These are phyloP conservation scores for Lentinula sp. DNA, from an alignment of 768 basidiomycete genomes.

Conservation along the genomic window DNA sequence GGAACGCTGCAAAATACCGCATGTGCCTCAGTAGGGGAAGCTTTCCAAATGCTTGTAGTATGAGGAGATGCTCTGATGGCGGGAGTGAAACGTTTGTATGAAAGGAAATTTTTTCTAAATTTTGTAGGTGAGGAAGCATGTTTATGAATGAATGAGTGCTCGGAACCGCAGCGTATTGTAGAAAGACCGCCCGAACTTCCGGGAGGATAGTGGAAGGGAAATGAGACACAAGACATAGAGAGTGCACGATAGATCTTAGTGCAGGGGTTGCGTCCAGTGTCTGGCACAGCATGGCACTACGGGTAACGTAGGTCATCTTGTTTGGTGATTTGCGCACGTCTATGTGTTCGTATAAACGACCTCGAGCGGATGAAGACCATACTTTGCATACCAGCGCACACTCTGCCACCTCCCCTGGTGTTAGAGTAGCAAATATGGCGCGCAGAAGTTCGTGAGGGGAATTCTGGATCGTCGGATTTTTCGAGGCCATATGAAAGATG, in stretches of 20 bases:
- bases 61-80: background rate
- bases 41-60: background rate
- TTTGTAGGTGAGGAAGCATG: background rate
- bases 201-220: background rate
- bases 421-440: background rate
- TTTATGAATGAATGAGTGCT: background rate
- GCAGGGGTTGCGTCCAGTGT: background rate
- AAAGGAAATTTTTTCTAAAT: background rate
- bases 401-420: background rate
- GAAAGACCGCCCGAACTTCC: background rate
- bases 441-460: background rate
- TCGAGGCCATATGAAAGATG: background rate
- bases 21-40: conserved; percentile 1
- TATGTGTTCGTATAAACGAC: conserved; percentile 1
- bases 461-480: conserved; percentile 1
- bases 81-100: background rate
- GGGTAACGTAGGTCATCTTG: background rate
- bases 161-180: background rate
- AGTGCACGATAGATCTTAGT: background rate
- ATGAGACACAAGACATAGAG: background rate
- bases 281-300: background rate
- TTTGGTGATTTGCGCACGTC: background rate
- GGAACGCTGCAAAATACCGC: conserved; percentile 1
- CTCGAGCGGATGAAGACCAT: background rate
- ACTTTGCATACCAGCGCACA: conserved; percentile 1